These are phyloP conservation scores for Aspergillus niger DNA, from an alignment of 2,329 filamentous ascomycete genomes.

Conservation along the genomic window DNA sequence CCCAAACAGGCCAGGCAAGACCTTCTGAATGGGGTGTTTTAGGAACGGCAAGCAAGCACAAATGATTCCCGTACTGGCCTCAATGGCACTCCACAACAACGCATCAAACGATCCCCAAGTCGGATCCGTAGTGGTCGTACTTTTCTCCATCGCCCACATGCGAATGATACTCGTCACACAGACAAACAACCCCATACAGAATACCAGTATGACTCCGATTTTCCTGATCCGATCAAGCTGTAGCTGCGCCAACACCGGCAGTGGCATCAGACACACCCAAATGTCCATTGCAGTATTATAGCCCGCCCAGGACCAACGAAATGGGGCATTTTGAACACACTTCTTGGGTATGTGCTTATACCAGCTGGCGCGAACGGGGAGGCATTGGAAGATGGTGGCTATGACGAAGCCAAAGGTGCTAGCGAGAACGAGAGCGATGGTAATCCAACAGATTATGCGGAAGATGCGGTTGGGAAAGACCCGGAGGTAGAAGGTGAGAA, in stretches of 20 bases:
- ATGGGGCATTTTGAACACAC: conserved; percentile 4
- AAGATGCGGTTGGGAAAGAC: conserved; percentile 28
- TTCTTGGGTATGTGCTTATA: conserved; percentile 3
- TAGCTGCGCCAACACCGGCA: conserved; percentile 3
- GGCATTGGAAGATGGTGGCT: conserved; percentile 14
- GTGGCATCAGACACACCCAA: conserved; percentile 8
- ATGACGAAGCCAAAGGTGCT: conserved; percentile 6
- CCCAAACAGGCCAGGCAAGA: conserved; percentile 1
- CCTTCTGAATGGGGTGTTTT: conserved; percentile 6
- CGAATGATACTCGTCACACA: conserved; percentile 9
- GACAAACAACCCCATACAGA: conserved; percentile 10
- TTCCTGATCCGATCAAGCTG: conserved; percentile 6
- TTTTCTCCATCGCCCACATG: conserved; percentile 11
- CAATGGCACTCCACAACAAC: conserved; percentile 12
- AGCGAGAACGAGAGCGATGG: conserved; percentile 20
- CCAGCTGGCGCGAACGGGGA: conserved; percentile 7
- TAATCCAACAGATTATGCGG: conserved; percentile 16
- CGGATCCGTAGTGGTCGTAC: neutral
- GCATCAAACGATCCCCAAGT: conserved; percentile 10
- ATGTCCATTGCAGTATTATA: conserved; percentile 7
- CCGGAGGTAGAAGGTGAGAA: conserved; percentile 31
- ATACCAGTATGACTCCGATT: conserved; percentile 8
- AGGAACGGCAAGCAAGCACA: conserved; percentile 13
- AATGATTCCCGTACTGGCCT: conserved; percentile 13
- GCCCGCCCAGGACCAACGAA: conserved; percentile 7